phyloP scores from a whole-genome alignment of 805 yeast genomes.

The Kregervanrija pseudodelftensis region DNA sequence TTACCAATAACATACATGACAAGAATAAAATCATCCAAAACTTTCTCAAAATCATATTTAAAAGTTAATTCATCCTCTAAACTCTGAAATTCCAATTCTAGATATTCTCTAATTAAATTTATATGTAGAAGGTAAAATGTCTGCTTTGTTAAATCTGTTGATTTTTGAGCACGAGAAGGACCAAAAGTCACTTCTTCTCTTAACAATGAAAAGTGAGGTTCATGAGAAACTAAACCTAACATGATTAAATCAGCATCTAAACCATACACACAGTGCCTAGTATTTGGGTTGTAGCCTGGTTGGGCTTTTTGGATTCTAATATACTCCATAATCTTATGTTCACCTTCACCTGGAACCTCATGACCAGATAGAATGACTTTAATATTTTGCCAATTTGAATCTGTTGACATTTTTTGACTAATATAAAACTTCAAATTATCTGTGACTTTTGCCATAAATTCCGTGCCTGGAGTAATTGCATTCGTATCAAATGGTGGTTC shows the following conservation, averaged over 20 bases:
- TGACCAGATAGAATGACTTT: conserved; percentile 82
- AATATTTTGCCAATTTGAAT: conserved; percentile 76
- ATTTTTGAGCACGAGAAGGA: conserved; percentile 21
- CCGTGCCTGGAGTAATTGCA: conserved; percentile 95
- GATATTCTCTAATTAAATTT: conserved; percentile 82
- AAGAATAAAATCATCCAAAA: conserved; percentile 86
- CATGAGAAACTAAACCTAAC: conserved; percentile 87
- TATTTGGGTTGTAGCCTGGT: conserved; percentile 64
- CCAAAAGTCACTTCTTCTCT: conserved; percentile 97
- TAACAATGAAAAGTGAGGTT: conserved; percentile 88
- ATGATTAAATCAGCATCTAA: conserved; percentile 94
- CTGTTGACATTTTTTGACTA: conserved; percentile 80
- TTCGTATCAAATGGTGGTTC: conserved; percentile 87
- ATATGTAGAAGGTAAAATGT: conserved; percentile 78
- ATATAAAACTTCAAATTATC: conserved; percentile 78
- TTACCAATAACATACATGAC: conserved; percentile 94
- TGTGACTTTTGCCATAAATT: conserved; percentile 87
- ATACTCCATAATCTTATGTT: conserved; percentile 92
- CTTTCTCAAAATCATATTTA: conserved; percentile 76
- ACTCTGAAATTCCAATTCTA: conserved; percentile 76
- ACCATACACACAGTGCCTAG: conserved; percentile 92
- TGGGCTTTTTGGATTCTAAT: conserved; percentile 76
- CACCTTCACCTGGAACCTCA: conserved; percentile 98
- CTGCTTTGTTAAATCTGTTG: conserved; percentile 61
- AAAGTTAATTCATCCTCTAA: conserved; percentile 58